phyloP scores from a whole-genome alignment of 1,284 basidiomycete species.

The Laetiporus sulphureus region DNA sequence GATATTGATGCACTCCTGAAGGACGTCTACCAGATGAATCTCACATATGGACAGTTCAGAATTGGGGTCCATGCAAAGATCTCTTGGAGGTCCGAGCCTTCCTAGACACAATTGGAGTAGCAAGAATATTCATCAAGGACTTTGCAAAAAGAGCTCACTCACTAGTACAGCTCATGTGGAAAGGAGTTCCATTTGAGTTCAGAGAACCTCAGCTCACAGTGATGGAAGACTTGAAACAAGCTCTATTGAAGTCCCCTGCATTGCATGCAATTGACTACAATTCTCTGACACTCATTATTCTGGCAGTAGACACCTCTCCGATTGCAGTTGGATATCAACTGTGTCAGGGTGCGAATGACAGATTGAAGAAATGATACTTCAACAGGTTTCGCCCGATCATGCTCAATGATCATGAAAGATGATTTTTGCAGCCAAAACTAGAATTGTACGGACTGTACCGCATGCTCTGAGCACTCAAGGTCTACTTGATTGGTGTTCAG shows the following conservation, averaged over 20 bases:
- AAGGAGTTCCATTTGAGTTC: too few species aligned
- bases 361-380: not conserved
- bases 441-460: too few species aligned
- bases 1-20: slow-evolving; percentile 19
- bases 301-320: too few species aligned
- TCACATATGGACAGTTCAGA: slow-evolving; percentile 16
- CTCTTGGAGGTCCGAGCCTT: too few species aligned
- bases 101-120: too few species aligned
- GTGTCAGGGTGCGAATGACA: not conserved
- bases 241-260: slow-evolving; percentile 13
- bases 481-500: too few species aligned
- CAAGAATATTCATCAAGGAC: too few species aligned
- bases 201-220: too few species aligned
- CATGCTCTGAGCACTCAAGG: too few species aligned
- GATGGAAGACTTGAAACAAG: slow-evolving; percentile 23
- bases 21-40: slow-evolving; percentile 17
- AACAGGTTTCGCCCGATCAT: not conserved
- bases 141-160: slow-evolving; percentile 5
- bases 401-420: not conserved
- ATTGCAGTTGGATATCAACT: not conserved
- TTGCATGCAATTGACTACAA: too few species aligned
- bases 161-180: slow-evolving; percentile 19
- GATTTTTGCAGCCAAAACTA: not conserved
- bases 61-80: too few species aligned
- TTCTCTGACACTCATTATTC: too few species aligned